Base-by-base conservation (phyloP, 768 basidiomycete genomes). In the Cantharellus cinnabarinus region DNA sequence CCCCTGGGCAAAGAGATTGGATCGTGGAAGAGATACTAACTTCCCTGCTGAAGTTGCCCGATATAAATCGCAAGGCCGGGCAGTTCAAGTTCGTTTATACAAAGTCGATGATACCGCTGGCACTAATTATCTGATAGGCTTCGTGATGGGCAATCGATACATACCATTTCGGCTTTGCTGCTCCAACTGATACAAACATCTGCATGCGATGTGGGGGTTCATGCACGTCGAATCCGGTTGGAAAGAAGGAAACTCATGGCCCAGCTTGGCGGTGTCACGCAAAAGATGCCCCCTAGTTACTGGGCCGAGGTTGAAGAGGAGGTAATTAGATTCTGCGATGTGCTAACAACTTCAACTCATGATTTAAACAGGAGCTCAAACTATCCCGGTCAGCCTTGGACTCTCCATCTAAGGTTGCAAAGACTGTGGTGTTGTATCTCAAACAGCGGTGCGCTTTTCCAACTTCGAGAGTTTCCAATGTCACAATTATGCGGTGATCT, bases 111-210 rank as follows among this genome's bases (percentile, higher is more conserved):
- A 4, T 42, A 15, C 10, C 7, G 3, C 40, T 60, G 40, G 59
- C 58, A 20, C 41, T 29, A 2, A 7, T 38, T 58, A 35, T 44
- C 57, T 37, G 15, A 42, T 64, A 97, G 94, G 39, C 73, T 98
- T 20, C 80, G 89, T 5, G 88, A 94, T 66, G 93, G 93, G 0
- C 79, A 81, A 4, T 83, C 90, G 0, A 97, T 99, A 58, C 82
- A 93, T 56, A 95, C 90, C 2, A 85, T 93, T 7, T 93, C 90
- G 2, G 94, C 94, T 0, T 74, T 99, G 3, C 75, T 99, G 5
- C 74, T 99, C 20, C 93, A 98, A 64, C 82, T 99, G n/a, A 84
- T 98, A 1, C 95, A 99, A 67, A 94, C 90, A 0, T 93, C 89
- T 3, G 83, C 89, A 0, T 84, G 89, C 63, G 88, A 89, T 63